Percentiles rank a stretch among this genome's conserved stretches.
Evolutionary conservation across 1,284 basidiomycete species (phyloP).

Genomic region (Fomes fomentarius): DNA sequence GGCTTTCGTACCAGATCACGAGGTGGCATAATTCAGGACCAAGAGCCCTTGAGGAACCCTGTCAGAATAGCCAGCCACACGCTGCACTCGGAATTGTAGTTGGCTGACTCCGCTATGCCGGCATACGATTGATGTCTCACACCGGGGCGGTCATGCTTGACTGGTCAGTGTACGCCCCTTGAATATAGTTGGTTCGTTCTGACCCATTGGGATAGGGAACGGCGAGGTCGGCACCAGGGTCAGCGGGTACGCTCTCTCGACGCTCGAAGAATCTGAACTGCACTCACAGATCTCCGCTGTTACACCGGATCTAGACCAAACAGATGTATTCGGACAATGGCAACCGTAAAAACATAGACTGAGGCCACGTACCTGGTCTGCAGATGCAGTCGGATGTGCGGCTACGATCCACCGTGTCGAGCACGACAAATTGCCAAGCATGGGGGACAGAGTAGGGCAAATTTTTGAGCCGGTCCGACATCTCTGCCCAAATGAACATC

Average conservation of each 20-base stretch:
- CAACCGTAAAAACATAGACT: too few species aligned
- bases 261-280: background rate
- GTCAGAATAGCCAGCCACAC: background rate
- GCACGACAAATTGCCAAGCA: too few species aligned
- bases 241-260: background rate
- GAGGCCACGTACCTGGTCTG: too few species aligned
- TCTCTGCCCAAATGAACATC: too few species aligned
- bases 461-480: too few species aligned
- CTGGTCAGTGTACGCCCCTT: background rate
- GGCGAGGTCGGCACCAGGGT: background rate
- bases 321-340: too few species aligned
- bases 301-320: background rate
- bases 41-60: background rate
- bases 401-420: too few species aligned
- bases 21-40: slow-evolving; percentile 1
- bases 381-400: background rate
- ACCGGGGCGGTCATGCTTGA: background rate
- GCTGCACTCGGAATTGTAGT: background rate
- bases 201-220: background rate
- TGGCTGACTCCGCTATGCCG: background rate
- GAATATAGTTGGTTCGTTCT: background rate
- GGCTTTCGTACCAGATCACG: slow-evolving; percentile 13
- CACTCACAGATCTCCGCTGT: background rate
- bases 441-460: too few species aligned
- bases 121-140: slow-evolving; percentile 2